phyloP scores from a whole-genome alignment of 2,329 filamentous ascomycete genomes.

The Phialocephala subalpina region DNA sequence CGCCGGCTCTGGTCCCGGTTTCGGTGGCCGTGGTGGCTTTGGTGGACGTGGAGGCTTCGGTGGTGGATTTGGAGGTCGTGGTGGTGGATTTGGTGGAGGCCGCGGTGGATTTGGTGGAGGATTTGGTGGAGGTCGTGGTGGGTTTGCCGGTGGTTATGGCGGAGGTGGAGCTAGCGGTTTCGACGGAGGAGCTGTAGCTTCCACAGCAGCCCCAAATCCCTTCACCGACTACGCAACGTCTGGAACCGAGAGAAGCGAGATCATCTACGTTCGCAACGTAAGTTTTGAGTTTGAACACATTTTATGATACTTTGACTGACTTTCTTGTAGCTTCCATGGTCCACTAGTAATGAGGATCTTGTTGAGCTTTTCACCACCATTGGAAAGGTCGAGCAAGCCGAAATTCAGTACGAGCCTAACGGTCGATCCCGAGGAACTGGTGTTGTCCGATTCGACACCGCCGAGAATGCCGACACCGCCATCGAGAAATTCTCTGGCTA shows the following conservation, averaged over 20 bases:
- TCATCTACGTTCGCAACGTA: constrained; percentile 97
- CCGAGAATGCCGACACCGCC: constrained; percentile 87
- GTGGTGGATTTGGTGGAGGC: constrained; percentile 54
- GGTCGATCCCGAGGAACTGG: constrained; percentile 94
- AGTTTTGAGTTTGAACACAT: constrained; percentile 51
- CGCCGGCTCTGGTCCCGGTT: constrained; percentile 65
- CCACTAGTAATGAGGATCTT: constrained; percentile 96
- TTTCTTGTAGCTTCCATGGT: constrained; percentile 88
- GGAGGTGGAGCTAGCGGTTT: constrained; percentile 48
- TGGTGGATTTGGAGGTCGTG: constrained; percentile 65
- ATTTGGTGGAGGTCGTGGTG: constrained; percentile 53
- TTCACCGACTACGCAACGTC: constrained; percentile 94
- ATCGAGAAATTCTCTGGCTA: constrained; percentile 98
- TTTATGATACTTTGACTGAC: constrained; percentile 26
- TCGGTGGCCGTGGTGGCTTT: constrained; percentile 52
- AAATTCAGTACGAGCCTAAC: constrained; percentile 98
- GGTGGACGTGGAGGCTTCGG: constrained; percentile 55
- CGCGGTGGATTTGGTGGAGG: constrained; percentile 35
- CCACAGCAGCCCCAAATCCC: constrained; percentile 75
- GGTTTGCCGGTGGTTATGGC: constrained; percentile 65
- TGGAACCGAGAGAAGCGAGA: constrained; percentile 82
- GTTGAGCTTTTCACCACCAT: constrained; percentile 98
- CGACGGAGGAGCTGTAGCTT: constrained; percentile 48
- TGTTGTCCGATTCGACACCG: constrained; percentile 90
- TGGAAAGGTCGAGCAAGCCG: constrained; percentile 96